Percentiles rank a stretch among this genome's conserved stretches.
These are phyloP conservation scores for Centaurea solstitialis DNA, from an alignment of 129 eudicot genomes.

Conservation along the genomic window DNA sequence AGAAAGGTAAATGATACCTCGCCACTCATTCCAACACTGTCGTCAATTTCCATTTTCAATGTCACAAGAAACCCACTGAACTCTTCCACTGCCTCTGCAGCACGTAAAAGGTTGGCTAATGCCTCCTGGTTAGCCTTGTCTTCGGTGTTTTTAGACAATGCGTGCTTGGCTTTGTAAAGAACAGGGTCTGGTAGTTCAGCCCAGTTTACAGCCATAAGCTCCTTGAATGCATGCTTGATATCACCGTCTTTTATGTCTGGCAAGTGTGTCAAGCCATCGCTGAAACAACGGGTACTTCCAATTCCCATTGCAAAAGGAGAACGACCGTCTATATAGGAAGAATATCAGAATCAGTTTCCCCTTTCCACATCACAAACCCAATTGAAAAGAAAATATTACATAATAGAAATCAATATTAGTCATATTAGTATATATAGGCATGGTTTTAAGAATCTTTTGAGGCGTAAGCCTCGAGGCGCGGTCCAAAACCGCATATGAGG, in stretches of 20 bases:
- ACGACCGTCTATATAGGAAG: slow-evolving; percentile 29
- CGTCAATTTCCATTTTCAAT: slow-evolving; percentile 86
- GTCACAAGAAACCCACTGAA: slow-evolving; percentile 72
- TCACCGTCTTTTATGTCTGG: slow-evolving; percentile 75
- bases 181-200: slow-evolving; percentile 73
- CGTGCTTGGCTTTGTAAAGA: slow-evolving; percentile 57
- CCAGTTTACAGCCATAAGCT: slow-evolving; percentile 83
- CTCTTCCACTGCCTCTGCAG: slow-evolving; percentile 97
- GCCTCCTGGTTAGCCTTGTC: slow-evolving; percentile 78
- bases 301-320: slow-evolving; percentile 47
- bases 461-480: no score
- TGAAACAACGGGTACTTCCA: slow-evolving; percentile 69
- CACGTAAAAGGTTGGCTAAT: slow-evolving; percentile 71
- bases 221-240: slow-evolving; percentile 65
- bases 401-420: neutral
- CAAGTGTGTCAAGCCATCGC: slow-evolving; percentile 59
- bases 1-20: slow-evolving; percentile 49
- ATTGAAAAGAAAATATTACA: neutral
- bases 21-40: slow-evolving; percentile 78
- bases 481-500: no score
- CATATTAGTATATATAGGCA: no score
- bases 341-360: neutral
- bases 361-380: neutral
- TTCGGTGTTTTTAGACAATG: slow-evolving; percentile 67
- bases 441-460: no score